These are phyloP conservation scores for Lactarius vividus DNA, from an alignment of 768 basidiomycete species.

Conservation along the genomic window DNA sequence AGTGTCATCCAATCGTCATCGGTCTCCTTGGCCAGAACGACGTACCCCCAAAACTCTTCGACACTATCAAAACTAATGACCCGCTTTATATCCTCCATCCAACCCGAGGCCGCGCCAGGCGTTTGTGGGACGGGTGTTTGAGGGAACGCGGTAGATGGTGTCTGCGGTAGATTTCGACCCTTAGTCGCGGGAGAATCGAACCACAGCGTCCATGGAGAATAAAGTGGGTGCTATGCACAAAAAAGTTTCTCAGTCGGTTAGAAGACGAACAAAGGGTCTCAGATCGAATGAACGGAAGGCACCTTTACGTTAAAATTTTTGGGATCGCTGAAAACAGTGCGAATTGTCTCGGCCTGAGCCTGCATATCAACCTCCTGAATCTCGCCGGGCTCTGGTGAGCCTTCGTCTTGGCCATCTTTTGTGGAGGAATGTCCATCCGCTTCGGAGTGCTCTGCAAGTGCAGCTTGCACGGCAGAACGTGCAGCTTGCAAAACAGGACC, in stretches of 20 bases:
- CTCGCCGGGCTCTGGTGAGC: conserved; percentile 68
- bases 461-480: conserved; percentile 73
- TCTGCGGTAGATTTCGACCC: conserved; percentile 83
- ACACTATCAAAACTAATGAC: conserved; percentile 96
- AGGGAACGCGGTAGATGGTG: conserved; percentile 73
- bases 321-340: conserved; percentile 92
- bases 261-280: background rate
- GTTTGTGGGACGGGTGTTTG: conserved; percentile 73
- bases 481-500: conserved; percentile 71
- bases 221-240: conserved; percentile 76
- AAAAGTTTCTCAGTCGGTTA: background rate
- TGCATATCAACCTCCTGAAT: conserved; percentile 86
- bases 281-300: conserved; percentile 16
- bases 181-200: conserved; percentile 95
- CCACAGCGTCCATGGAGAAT: conserved; percentile 95
- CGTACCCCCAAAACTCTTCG: conserved; percentile 99
- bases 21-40: conserved; percentile 24
- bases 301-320: conserved; percentile 97
- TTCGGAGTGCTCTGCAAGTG: conserved; percentile 56
- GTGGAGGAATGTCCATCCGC: conserved; percentile 27
- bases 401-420: conserved; percentile 36
- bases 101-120: conserved; percentile 77
- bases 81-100: conserved; percentile 99
- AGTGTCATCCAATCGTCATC: conserved; percentile 24
- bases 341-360: conserved; percentile 75